Evolutionary conservation across 805 yeast genomes (phyloP).

Genomic region (Lipomyces yamanashiensis): DNA sequence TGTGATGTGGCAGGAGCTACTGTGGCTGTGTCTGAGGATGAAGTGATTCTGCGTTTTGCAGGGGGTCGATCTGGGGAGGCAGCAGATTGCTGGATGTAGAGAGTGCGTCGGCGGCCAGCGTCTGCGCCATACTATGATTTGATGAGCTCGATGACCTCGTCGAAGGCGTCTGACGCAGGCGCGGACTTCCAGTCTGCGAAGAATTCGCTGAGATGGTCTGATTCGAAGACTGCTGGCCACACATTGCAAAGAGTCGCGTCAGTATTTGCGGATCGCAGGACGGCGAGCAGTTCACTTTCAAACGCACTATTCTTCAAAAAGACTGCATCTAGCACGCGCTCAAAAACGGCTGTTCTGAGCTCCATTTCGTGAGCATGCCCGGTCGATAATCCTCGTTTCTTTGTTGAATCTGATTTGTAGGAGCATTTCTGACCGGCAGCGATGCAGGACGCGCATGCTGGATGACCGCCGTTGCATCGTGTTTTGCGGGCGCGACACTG

Average conservation of each 20-base stretch:
- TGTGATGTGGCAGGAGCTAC: background rate
- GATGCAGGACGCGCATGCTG: constrained; percentile 20
- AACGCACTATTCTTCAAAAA: constrained; percentile 7
- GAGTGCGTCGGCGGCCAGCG: constrained; percentile 23
- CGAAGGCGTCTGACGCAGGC: constrained; percentile 6
- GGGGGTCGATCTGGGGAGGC: background rate
- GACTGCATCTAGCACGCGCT: constrained; percentile 13
- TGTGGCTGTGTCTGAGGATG: background rate
- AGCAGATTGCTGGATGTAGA: background rate
- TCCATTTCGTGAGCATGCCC: constrained; percentile 34
- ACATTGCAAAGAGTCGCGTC: background rate
- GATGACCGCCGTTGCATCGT: constrained; percentile 24
- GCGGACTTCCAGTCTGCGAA: constrained; percentile 16
- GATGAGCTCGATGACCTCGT: constrained; percentile 16
- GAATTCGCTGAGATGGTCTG: background rate
- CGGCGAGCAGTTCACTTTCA: constrained; percentile 13
- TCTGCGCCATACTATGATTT: constrained; percentile 9
- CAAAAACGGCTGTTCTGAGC: constrained; percentile 20
- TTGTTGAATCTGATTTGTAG: constrained; percentile 14
- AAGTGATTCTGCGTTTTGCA: background rate
- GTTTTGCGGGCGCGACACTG: constrained; percentile 26
- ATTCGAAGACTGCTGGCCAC: constrained; percentile 14
- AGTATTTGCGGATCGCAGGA: background rate
- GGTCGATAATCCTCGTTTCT: constrained; percentile 27
- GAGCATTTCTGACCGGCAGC: constrained; percentile 16